These are phyloP conservation scores for Penicillium soppii DNA, from an alignment of 495 filamentous ascomycete species.

Conservation along the genomic window DNA sequence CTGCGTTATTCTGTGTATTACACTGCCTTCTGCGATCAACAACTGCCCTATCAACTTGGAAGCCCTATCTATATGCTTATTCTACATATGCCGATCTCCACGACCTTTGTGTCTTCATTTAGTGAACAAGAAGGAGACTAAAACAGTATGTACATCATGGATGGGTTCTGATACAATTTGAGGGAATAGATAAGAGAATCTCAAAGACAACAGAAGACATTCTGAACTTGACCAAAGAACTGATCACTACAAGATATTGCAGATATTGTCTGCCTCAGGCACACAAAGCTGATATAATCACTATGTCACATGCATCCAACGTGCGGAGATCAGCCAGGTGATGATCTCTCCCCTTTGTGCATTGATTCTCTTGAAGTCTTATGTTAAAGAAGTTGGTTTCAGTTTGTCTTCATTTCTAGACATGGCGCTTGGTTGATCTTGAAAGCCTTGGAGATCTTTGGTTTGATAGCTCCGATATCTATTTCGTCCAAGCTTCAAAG, in stretches of 20 bases:
- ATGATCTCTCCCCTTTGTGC: conserved; percentile 1
- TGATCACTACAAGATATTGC: no score
- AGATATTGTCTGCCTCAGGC: neutral
- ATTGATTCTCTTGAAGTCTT: neutral
- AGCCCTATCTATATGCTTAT: no score
- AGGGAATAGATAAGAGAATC: no score
- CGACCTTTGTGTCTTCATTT: no score
- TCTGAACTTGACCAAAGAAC: no score
- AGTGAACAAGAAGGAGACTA: no score
- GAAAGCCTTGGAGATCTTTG: neutral
- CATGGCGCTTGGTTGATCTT: conserved; percentile 2
- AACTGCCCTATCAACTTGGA: neutral
- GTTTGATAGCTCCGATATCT: conserved; percentile 19
- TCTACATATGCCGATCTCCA: neutral
- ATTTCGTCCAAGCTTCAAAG: conserved; percentile 17
- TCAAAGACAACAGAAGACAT: no score
- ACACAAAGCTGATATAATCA: neutral
- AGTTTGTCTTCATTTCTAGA: neutral
- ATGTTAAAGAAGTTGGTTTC: neutral
- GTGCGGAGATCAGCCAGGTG: conserved; percentile 2
- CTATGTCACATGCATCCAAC: conserved; percentile 3
- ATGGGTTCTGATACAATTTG: no score
- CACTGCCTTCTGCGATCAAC: neutral
- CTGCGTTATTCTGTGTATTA: no score
- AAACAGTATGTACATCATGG: no score